Conservation (phyloP, 768 basidiomycete species). For the Xerocomus brunneocitrinus region DNA sequence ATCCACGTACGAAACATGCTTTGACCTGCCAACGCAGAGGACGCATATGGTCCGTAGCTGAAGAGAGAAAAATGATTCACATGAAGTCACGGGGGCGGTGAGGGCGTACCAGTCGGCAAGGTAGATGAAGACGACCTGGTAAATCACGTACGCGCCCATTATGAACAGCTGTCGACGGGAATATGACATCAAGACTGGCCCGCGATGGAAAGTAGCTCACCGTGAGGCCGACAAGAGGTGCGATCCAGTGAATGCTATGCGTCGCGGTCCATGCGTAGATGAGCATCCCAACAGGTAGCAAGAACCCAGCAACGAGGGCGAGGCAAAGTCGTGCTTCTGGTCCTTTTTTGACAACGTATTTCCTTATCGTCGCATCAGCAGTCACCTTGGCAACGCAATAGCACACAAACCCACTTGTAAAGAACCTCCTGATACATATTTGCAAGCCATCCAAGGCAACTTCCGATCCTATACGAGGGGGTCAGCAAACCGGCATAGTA, state of each 20-base stretch:
- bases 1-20: slow-evolving; percentile 48
- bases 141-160: slow-evolving; percentile 50
- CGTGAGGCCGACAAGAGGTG: slow-evolving; percentile 26
- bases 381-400: background rate
- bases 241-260: slow-evolving; percentile 56
- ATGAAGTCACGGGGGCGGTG: background rate
- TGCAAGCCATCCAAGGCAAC: slow-evolving; percentile 43
- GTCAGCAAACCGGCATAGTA: background rate
- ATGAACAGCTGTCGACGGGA: slow-evolving; percentile 39
- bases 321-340: slow-evolving; percentile 60
- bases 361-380: slow-evolving; percentile 15
- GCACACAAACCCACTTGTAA: slow-evolving; percentile 38
- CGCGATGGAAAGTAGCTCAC: slow-evolving; percentile 6
- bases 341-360: slow-evolving; percentile 31
- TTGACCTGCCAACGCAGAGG: slow-evolving; percentile 65
- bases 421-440: slow-evolving; percentile 47
- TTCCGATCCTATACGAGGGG: slow-evolving; percentile 44
- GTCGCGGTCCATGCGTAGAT: slow-evolving; percentile 70
- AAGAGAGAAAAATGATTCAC: background rate
- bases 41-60: slow-evolving; percentile 58
- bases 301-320: slow-evolving; percentile 49
- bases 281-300: slow-evolving; percentile 60
- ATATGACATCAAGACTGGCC: background rate
- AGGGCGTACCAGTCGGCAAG: slow-evolving; percentile 55
- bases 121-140: slow-evolving; percentile 56